Base-by-base conservation (phyloP, 192 early-diverging fungal genomes). In the Linnemannia schmuckeri region DNA sequence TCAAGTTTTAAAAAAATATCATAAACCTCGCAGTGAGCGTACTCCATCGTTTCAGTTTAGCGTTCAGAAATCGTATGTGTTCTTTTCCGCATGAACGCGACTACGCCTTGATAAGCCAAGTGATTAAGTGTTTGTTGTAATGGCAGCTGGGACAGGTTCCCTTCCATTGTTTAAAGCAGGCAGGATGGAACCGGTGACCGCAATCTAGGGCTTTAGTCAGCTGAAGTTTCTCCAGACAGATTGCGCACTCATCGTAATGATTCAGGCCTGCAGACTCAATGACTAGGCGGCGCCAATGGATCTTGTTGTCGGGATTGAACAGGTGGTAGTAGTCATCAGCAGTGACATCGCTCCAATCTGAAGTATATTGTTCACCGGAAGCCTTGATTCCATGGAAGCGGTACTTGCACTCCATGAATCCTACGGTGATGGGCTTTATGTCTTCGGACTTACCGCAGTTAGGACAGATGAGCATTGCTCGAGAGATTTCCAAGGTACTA, bases 331-430 rank as follows among this genome's bases (percentile, higher is more conserved):
- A 4, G 33, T 77, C 63, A 8, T 77, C 66, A 17, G 46, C 4
- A 0, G n/a, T 46, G 15, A 77, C 63, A 0, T n/a, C 3, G 20
- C 24, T 54, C 76, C 76, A 77, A 0, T 77, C 44, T 3, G 76
- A 69, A 8, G 76, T 46, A 35, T 69, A 70, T 30, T 77, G 61
- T 42, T 77, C 61, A 2, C 76, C 76, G 10, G 76, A 15, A 0
- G n/a, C 33, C 44, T 70, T 77, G 66, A 69, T 69, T 6, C 81
- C 81, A 7, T 82, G 70, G 27, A 76, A 82, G 0, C 70, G 75
- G 75, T 82, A 72, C 75, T 72, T 82, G 69, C 81, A 82, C 17
- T 33, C 1, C 20, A 24, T 30, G 68, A 82, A 82, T 20, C 80
- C 80, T 6, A 82, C 80, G 3, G 80, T 82, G 47, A 76, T 37